A percentile compares a stretch with the other conserved stretches of the same genome.
These are phyloP conservation scores for Boletus coccyginus DNA, from an alignment of 768 basidiomycete genomes.

Conservation along the genomic window DNA sequence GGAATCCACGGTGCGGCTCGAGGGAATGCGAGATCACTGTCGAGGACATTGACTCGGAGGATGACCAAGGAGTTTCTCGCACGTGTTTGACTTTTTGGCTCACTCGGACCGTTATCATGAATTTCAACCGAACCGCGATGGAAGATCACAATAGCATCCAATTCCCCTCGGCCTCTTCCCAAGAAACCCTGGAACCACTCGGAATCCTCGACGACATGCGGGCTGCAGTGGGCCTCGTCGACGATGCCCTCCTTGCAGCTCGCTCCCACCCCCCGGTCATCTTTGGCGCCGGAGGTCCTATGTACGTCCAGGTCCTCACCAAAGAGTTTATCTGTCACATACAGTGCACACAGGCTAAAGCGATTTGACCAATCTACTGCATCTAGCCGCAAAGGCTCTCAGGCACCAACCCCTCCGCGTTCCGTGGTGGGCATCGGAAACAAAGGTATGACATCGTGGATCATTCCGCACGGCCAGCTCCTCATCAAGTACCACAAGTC, in stretches of 20 bases:
- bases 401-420: conserved; percentile 73
- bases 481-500: conserved; percentile 42
- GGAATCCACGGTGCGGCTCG: conserved; percentile 27
- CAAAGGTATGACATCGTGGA: conserved; percentile 54
- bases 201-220: conserved; percentile 29
- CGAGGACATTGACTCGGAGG: conserved; percentile 11
- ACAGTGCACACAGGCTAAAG: conserved; percentile 54
- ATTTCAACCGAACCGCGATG: conserved; percentile 1
- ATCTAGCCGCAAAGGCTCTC: conserved; percentile 66
- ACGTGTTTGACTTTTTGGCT: not conserved
- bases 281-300: conserved; percentile 76
- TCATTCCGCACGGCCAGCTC: not conserved
- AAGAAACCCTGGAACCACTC: conserved; percentile 5
- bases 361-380: conserved; percentile 74
- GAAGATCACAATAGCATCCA: conserved; percentile 15
- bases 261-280: conserved; percentile 44
- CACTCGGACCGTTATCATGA: too few species aligned
- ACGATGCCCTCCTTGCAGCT: conserved; percentile 14
- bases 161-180: conserved; percentile 10
- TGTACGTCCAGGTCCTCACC: conserved; percentile 41
- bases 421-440: conserved; percentile 88
- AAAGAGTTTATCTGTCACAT: not conserved
- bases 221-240: conserved; percentile 9
- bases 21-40: conserved; percentile 18
- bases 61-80: not conserved